These are phyloP conservation scores for Aspergillaceae sp. DNA, from an alignment of 2,329 filamentous ascomycete genomes.

Conservation along the genomic window DNA sequence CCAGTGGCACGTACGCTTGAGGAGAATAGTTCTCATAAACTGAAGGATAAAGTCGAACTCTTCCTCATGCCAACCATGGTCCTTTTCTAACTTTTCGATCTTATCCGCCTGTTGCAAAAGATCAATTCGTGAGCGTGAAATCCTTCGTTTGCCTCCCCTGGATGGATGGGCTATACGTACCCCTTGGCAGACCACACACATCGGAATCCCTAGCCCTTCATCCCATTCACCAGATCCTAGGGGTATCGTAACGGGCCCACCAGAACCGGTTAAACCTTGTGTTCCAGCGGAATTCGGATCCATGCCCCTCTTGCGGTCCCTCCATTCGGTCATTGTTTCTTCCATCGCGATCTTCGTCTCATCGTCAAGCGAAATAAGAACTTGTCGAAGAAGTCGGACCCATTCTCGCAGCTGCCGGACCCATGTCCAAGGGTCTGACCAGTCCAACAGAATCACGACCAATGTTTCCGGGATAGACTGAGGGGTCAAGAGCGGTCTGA, in stretches of 20 bases:
- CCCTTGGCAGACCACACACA: constrained; percentile 95
- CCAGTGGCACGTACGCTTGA: constrained; percentile 59
- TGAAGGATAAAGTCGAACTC: constrained; percentile 95
- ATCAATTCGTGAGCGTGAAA: constrained; percentile 11
- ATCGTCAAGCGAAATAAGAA: constrained; percentile 63
- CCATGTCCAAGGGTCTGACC: constrained; percentile 91
- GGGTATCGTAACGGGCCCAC: constrained; percentile 63
- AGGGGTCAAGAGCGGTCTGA: constrained; percentile 75
- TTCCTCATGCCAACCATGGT: constrained; percentile 87
- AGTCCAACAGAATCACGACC: constrained; percentile 87
- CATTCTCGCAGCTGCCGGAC: constrained; percentile 80
- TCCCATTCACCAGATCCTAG: constrained; percentile 89
- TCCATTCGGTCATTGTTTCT: constrained; percentile 72
- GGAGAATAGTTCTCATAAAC: constrained; percentile 76
- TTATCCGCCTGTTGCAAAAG: constrained; percentile 58
- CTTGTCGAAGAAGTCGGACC: constrained; percentile 72
- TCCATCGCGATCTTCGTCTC: constrained; percentile 78
- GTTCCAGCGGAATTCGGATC: constrained; percentile 51
- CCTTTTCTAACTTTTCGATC: constrained; percentile 83
- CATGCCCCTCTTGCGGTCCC: constrained; percentile 60
- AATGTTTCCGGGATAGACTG: constrained; percentile 78
- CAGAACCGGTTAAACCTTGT: constrained; percentile 48
- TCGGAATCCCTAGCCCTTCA: constrained; percentile 72
- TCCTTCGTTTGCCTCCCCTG: neutral
- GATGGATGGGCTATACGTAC: constrained; percentile 41